Base-by-base conservation (phyloP, 1,284 basidiomycete genomes). In the Ganoderma lucidum region DNA sequence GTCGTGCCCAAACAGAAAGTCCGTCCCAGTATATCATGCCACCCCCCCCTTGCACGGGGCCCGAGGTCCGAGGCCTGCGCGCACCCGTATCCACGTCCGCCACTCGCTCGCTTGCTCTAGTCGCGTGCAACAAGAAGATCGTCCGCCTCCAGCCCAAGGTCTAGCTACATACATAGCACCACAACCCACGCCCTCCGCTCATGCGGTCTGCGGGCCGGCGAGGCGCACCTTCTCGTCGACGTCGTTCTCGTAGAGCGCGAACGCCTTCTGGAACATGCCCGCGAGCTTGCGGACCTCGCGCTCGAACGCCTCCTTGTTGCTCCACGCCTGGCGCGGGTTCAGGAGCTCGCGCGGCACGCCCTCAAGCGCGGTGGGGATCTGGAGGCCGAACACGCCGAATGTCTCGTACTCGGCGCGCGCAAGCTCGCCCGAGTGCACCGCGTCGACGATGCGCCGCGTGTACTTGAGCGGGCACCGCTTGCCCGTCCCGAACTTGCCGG, bases 371-470 rank as follows among this genome's bases (percentile, higher is more conserved):
- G 90, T 96, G 59, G 96, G 96, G 81, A 98, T 90, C 75, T 90
- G 86, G 70, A 97, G 86, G 78, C 88, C 87, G 85, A 96, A 97
- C 71, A 89, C 87, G 71, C 82, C 87, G 80, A 98, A 97, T 75
- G 83, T 93, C 86, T 96, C 93, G 82, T 85, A 99, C 81, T 96
- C 91, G 73, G 94, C 93, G 80, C 93, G 88, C 77, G 93, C 88
- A 75, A 99, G 92, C 78, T 92, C 90, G 71, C 97, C 97, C 72
- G 95, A 93, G 87, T 99, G 98, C 80, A 99, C 96, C 59, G 96
- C 93, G 81, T 98, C 96, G 82, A 99, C 93, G 82, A 99, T 99
- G 72, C 93, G 92, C 69, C 97, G 95, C 56, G 97, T 99, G 86
- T 93, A 96, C 81, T 95, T 95, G 84, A 98, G 91, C 39, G 96